These are phyloP conservation scores for Beauveria sp. DNA, from an alignment of 2,329 filamentous ascomycete genomes.

Conservation along the genomic window DNA sequence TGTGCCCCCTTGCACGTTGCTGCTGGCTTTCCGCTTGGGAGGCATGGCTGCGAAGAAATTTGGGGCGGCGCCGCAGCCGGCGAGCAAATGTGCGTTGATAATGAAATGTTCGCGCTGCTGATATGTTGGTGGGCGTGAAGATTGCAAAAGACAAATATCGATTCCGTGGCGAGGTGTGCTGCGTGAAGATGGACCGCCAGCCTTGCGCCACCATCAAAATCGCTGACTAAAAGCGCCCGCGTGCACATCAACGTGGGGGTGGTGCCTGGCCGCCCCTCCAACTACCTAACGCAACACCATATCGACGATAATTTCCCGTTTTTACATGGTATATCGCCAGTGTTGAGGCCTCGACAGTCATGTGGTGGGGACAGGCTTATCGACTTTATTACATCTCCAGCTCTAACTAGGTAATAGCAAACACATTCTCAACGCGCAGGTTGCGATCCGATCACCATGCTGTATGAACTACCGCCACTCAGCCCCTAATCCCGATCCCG, in stretches of 20 bases:
- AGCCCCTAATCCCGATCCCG: slow-evolving; percentile 3
- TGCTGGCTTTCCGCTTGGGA: slow-evolving; percentile 59
- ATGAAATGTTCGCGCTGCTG: background rate
- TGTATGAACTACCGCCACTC: slow-evolving; percentile 49
- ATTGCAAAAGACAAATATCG: background rate
- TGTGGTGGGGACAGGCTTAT: slow-evolving; percentile 27
- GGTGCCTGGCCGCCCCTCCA: background rate
- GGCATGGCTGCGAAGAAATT: slow-evolving; percentile 42
- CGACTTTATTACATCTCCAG: background rate
- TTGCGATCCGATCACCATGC: slow-evolving; percentile 90
- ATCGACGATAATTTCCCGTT: background rate
- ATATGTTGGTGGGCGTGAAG: background rate
- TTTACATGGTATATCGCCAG: background rate
- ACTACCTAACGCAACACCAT: background rate
- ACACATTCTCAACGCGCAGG: slow-evolving; percentile 96
- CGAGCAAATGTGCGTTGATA: background rate
- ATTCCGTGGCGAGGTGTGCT: background rate
- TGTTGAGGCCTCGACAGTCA: slow-evolving; percentile 12
- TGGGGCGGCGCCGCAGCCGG: background rate
- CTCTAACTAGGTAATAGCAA: slow-evolving; percentile 53
- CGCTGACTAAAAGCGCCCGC: background rate
- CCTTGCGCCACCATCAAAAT: background rate
- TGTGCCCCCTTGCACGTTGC: slow-evolving; percentile 36
- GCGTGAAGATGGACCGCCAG: background rate
- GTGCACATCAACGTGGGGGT: background rate